These are phyloP conservation scores for Crithidia fasciculata DNA, from an alignment of 208 protist genomes.

Conservation along the genomic window DNA sequence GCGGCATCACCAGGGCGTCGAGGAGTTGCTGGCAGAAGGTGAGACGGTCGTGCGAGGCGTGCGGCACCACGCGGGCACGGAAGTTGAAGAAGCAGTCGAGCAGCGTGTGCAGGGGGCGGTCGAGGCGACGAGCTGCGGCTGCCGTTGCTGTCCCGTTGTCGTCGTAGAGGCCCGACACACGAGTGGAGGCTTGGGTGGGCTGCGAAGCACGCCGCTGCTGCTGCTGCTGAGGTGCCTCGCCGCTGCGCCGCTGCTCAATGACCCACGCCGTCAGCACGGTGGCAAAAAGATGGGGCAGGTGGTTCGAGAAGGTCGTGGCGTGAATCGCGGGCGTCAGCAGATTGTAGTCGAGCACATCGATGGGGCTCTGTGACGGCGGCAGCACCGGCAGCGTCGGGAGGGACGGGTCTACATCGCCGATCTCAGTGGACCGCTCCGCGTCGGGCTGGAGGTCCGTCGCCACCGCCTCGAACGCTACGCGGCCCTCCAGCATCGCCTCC, in stretches of 20 bases:
- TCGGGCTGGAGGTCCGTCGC: neutral
- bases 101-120: slow-evolving; percentile 27
- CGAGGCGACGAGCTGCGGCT: neutral
- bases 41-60: slow-evolving; percentile 17
- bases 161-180: slow-evolving; percentile 20
- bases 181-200: neutral
- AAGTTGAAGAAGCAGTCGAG: slow-evolving; percentile 37
- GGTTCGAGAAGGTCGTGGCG: slow-evolving; percentile 48
- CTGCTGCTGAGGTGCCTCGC: neutral
- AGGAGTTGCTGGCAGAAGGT: slow-evolving; percentile 51
- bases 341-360: slow-evolving; percentile 40
- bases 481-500: neutral
- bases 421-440: too few relatives aligned
- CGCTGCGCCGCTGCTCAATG: slow-evolving; percentile 24
- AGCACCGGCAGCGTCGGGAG: neutral
- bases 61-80: slow-evolving; percentile 8
- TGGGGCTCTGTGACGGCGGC: slow-evolving; percentile 15
- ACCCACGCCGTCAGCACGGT: slow-evolving; percentile 52
- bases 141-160: neutral
- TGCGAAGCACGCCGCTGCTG: neutral
- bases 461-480: neutral
- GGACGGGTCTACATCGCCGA: neutral
- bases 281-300: slow-evolving; percentile 53
- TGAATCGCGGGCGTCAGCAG: slow-evolving; percentile 41
- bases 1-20: slow-evolving; percentile 77